Evolutionary conservation across 2,329 filamentous ascomycete genomes (phyloP), one percentile per base, ranked within the genome.

Genomic region (Dactylellina drechsleri): DNA sequence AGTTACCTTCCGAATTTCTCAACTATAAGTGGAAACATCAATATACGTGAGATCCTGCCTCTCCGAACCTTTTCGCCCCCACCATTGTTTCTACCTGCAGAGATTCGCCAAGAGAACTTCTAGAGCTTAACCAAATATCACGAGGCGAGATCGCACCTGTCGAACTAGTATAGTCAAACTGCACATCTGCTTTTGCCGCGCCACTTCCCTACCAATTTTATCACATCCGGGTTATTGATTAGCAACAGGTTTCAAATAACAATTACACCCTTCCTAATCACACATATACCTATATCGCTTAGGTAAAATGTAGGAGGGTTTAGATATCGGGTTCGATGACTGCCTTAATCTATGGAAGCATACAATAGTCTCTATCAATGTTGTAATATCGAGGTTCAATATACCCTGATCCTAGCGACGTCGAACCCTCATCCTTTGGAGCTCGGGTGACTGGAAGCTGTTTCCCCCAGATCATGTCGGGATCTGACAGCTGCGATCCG

Each of bases 401-500:
- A 65, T 36, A 65, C 47, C 71, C 71, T 60, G 71, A 75, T 75
- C 71, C 71, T 23, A 31, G 64, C 36, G 26, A 20, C 52, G 43
- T 64, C 23, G 57, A 59, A 36, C 23, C 20, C 59, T 23, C 53
- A 60, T 64, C 52, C 71, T 68, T 59, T 75, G 64, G 58, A 75
- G 71, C 64, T 75, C 58, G 71, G 57, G 41, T 67, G 57, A 64
- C 52, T 74, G 54, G 56, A 74, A 53, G 70, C 49, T 68, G 58
- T 54, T 20, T 68, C 52, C 57, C 36, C 66, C 64, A 64, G 71
- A 68, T 65, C 53, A 60, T 62, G 52, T 54, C 56, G 54, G 61
- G 68, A 73, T 75, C 62, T 53, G 61, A 68, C 64, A 62, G 53
- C n/a, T 68, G 52, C 71, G 66, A 75, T 68, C 57, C 50, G 53